Base-by-base conservation (phyloP, 2,329 filamentous ascomycete genomes). In the Alternaria incomplexa region DNA sequence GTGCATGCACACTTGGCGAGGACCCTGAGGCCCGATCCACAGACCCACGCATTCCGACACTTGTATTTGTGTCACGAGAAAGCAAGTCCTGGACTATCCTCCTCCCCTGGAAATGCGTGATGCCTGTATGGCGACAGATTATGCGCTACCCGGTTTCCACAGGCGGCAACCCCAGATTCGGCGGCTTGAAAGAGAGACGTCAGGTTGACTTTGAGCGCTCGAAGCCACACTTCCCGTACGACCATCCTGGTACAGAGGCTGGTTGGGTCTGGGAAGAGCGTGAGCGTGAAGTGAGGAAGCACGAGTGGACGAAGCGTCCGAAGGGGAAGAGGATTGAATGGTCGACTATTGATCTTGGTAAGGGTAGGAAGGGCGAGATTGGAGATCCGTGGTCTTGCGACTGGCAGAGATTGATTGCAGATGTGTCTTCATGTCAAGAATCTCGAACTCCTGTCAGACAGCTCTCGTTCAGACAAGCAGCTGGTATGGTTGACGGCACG, bases 81-180 rank as follows among this genome's bases (percentile, higher is more conserved):
- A 82, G 84, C 58, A 77, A 70, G 1, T 89, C 85, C 0, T 98
- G 93, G 93, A 96, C 90, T 0, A 77, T 98, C 1, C 84, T 98
- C 23, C 85, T 96, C 4, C 96, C 96, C 0, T 97, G 95, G 93
- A 93, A 92, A 75, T 97, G 92, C 71, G 91, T 98, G 36, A 84
- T 89, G 36, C 88, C 93, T 0, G 84, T 97, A 30, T 99, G 96
- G 96, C 91, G 95, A 71, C 89, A 88, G 50, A 81, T 98, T 13
- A 90, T 97, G 81, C 93, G 93, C 74, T 93, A 90, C 63, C 92
- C 93, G 0, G 84, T 96, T 1, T 91, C 89, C 0, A 91, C 89
- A 1, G 93, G 93, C 8, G 90, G 91, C 0, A 96, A 93, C 63
- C 91, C 93, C 2, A 86, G 90, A 23, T 93, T 97, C 69, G 95